Base-by-base conservation (phyloP, 306 rosid genomes). In the Corylus americana region DNA sequence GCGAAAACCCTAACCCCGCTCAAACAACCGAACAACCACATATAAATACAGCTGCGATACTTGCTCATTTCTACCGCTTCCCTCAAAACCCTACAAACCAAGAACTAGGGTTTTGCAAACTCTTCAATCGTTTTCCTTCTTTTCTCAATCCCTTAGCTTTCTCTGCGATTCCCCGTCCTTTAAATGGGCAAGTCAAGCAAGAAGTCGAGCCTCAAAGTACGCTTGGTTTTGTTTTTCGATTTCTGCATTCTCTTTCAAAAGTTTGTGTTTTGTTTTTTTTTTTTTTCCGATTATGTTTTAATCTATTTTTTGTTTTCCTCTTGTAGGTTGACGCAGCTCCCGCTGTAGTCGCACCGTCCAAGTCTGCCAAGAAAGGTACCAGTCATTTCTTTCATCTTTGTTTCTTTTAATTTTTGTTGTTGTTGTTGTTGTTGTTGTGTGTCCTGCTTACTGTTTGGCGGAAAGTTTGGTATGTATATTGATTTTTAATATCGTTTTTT, bases 171-270 rank as follows among this genome's bases (percentile, higher is more conserved):
- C 11, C 11, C 8, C 7, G 0, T 55, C 17, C 48, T 11, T 37
- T 27, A 1, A 20, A 94, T 94, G 98, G 90, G 88, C 55, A 94
- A 92, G 81, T 82, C 92, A 7, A 91, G 93, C 91, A 94, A 90
- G 90, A 92, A 94, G 57, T 88, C 98, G 2, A 92, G 86, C 47
- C 4, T 89, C 77, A 91, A 94, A 5, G 97, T 92, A 80, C 11
- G 79, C 0, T 35, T 42, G 20, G 18, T 55, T 70, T 11, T 13
- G 3, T 2, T 73, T 70, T 45, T 29, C 37, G 1, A 6, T 73
- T 17, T 31, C 9, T 16, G 6, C n/a, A 42, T 7, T 11, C 12
- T 8, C 9, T 27, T 12, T 0, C 7, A 22, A n/a, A 17, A 1
- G 4, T 31, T 18, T 55, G 0, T 71, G 4, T 22, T 63, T 22